Base-by-base conservation (phyloP, 129 eudicot species). In the Escallonia herrerae region DNA sequence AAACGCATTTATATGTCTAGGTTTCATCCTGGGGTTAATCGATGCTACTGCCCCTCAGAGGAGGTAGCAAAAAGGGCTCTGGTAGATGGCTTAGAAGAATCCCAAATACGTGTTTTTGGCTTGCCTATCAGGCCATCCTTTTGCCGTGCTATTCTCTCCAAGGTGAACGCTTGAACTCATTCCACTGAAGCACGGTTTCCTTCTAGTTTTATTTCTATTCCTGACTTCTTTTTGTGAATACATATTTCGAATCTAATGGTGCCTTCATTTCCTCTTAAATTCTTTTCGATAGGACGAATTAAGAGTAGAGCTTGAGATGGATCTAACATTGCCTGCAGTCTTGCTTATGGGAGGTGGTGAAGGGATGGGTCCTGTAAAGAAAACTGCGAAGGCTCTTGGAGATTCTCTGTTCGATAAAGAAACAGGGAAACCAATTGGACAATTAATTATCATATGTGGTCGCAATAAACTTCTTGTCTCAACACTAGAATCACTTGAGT, bases 311-410 rank as follows among this genome's bases (percentile, higher is more conserved):
- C 85, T 91, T 51, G 90, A 81, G 60, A 76, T 91, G 79, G 90
- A 91, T 64, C 79, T 80, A 4, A 56, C 73, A 46, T 71, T 91
- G 62, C 96, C 97, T 38, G 89, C 97, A 3, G 97, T 91, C 15
- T 64, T 91, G 79, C 77, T 91, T 68, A 91, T 91, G 97, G 97
- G 97, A 58, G 97, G 97, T 55, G 97, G 95, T 51, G 97, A 91
- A 86, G 97, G 97, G 60, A 91, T 91, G 97, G 97, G 97, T 5
- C 97, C 97, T 6, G 97, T 91, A 15, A 81, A 87, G 80, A 85
- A 87, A 76, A 87, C 97, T 37, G 96, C 97, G 7, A 74, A 73
- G 79, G 97, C 96, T 50, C 90, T 91, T 53, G 90, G 81, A 46
- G 90, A 85, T 65, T 76, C 97, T 37, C 76, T 91, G 56, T 81